These are phyloP conservation scores for Digitaria exilis DNA, from an alignment of 202 grass and related monocot species.

Conservation along the genomic window DNA sequence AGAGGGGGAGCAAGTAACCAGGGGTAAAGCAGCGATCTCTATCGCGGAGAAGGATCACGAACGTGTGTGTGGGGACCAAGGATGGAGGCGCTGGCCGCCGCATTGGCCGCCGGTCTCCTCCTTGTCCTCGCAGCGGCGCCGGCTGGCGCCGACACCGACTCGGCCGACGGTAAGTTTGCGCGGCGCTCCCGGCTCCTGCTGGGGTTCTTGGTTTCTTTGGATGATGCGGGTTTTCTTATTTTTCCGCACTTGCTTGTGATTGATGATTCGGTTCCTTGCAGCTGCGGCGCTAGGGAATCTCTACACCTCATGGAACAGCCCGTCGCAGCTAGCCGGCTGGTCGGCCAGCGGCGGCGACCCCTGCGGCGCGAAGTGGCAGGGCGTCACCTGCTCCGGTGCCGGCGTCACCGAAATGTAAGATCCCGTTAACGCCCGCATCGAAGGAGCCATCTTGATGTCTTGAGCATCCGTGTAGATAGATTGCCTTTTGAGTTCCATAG, in stretches of 20 bases:
- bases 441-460: constrained; percentile 14
- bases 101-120: constrained; percentile 48
- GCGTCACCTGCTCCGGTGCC: constrained; percentile 83
- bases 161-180: constrained; percentile 62
- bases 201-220: constrained; percentile 33
- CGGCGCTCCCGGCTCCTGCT: background rate
- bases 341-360: constrained; percentile 78
- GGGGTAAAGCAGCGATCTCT: constrained; percentile 10
- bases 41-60: constrained; percentile 22
- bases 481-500: constrained; percentile 20
- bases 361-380: constrained; percentile 82
- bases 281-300: constrained; percentile 87
- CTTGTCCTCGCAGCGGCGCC: constrained; percentile 36
- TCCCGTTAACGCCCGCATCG: constrained; percentile 12
- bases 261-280: constrained; percentile 43
- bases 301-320: constrained; percentile 80
- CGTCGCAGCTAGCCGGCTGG: constrained; percentile 83
- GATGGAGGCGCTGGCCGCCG: constrained; percentile 60
- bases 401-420: constrained; percentile 88
- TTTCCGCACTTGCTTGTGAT: background rate
- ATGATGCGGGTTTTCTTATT: background rate
- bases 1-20: background rate
- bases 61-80: constrained; percentile 4
- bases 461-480: background rate
- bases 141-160: constrained; percentile 68